Base-by-base conservation (phyloP, 148 eudicot species). In the Tetragonia tetragonoides region DNA sequence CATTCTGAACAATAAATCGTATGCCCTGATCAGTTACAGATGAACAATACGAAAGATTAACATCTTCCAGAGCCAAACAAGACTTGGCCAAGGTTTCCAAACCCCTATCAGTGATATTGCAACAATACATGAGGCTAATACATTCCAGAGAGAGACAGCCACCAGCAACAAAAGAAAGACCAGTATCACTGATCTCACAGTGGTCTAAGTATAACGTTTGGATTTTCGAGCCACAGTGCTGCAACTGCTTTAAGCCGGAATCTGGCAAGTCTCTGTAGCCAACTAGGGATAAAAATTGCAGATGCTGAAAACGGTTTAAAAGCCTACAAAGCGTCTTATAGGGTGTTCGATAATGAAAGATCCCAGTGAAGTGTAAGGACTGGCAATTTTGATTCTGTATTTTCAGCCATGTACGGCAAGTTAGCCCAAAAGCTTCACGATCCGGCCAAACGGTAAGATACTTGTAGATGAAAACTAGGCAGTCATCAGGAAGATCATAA, bases 401-500 rank as follows among this genome's bases (percentile, higher is more conserved):
- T 53, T 78, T 79, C 67, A 89, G 89, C 90, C 89, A 90, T 34
- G 85, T 87, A 57, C 21, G 89, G 62, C 93, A 92, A 70, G 97
- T 89, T 77, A 92, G 76, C 56, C 97, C 97, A 78, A 92, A 92
- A 41, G 93, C 84, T 76, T 87, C 86, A 20, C 91, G 87, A 75
- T 89, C 97, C 44, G 77, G 68, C 39, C 76, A 76, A 74, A 76
- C 72, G 47, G 76, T 65, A 72, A 92, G 88, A 53, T 80, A 44
- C n/a, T 74, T 81, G 73, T 86, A 90, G 75, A 90, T 86, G 76
- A 80, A 75, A 67, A 76, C 79, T 4, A 89, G 84, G 78, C 94
- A 90, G 66, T 92, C 92, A 83, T 89, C 88, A 41, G 94, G 87
- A 76, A 92, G 90, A 79, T 89, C 84, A 78, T 75, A 65, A 89